phyloP scores from a whole-genome alignment of 2,329 filamentous ascomycete species.

The Magnaporthiopsis rhizophila region DNA sequence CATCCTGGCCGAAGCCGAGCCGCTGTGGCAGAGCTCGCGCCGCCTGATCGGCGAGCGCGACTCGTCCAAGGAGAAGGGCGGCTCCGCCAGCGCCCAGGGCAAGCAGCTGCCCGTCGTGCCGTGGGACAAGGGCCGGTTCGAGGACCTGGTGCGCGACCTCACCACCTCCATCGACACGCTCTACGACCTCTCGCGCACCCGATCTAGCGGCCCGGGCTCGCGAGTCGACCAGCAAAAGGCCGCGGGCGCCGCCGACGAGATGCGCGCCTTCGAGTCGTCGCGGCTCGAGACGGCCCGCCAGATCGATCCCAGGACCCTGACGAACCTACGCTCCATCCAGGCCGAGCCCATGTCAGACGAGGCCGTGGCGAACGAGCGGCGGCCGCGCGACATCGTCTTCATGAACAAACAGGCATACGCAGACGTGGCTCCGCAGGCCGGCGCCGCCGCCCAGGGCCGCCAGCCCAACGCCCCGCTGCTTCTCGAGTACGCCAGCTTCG shows the following conservation, averaged over 20 bases:
- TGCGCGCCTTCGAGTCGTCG: conserved; percentile 47
- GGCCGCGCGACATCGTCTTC: conserved; percentile 38
- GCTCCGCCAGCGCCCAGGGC: conserved; percentile 22
- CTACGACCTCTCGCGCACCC: conserved; percentile 65
- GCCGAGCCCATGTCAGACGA: conserved; percentile 29
- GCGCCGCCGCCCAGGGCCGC: conserved; percentile 19
- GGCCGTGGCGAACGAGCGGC: conserved; percentile 18
- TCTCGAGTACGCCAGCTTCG: conserved; percentile 62
- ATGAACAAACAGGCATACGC: conserved; percentile 45
- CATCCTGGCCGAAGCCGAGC: conserved; percentile 67
- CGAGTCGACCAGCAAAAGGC: conserved; percentile 28
- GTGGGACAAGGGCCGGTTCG: conserved; percentile 66
- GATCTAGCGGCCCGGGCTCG: conserved; percentile 36
- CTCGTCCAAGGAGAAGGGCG: conserved; percentile 24
- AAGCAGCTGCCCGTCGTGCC: conserved; percentile 50
- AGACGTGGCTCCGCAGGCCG: conserved; percentile 33
- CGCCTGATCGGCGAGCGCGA: conserved; percentile 31
- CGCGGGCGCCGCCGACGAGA: conserved; percentile 32
- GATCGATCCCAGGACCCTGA: conserved; percentile 47
- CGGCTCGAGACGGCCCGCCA: conserved; percentile 54
- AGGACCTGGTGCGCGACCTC: conserved; percentile 65
- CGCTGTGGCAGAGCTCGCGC: conserved; percentile 57
- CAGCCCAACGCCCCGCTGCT: conserved; percentile 50
- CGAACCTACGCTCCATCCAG: conserved; percentile 36
- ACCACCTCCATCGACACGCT: conserved; percentile 73